Evolutionary conservation across 2,329 filamentous ascomycete species (phyloP).

Genomic region (Nigrospora sphaerica): DNA sequence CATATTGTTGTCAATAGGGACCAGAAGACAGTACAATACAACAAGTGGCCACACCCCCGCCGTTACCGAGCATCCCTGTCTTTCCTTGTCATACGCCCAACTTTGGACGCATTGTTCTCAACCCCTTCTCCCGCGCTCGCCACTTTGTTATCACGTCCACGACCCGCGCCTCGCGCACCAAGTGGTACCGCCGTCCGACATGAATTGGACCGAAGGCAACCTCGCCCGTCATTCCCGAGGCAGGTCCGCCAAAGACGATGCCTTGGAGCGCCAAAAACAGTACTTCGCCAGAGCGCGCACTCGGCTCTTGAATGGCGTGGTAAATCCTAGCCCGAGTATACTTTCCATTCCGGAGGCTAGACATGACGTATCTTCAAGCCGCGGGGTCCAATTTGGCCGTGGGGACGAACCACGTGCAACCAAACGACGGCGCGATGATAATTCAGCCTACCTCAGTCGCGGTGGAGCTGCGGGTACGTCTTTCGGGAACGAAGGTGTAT

Average conservation of each 20-base stretch:
- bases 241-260: constrained; percentile 21
- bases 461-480: not conserved
- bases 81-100: not conserved
- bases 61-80: not conserved
- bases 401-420: not conserved
- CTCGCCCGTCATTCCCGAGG: constrained; percentile 33
- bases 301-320: constrained; percentile 16
- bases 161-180: not conserved
- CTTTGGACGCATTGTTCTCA: too few species aligned
- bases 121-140: not conserved
- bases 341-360: constrained; percentile 17
- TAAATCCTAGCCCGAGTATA: constrained; percentile 22
- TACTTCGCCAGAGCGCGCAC: constrained; percentile 37
- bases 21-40: too few species aligned
- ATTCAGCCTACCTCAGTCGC: not conserved
- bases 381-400: not conserved
- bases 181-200: constrained; percentile 10
- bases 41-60: too few species aligned
- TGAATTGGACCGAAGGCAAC: constrained; percentile 45
- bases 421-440: not conserved
- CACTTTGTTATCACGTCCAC: not conserved
- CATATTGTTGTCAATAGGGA: too few species aligned
- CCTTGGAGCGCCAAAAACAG: constrained; percentile 33
- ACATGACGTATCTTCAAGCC: not conserved
- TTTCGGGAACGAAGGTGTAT: too few species aligned